Base-by-base conservation (phyloP, 352 stramenopile species). In the Plasmopara viticola region DNA sequence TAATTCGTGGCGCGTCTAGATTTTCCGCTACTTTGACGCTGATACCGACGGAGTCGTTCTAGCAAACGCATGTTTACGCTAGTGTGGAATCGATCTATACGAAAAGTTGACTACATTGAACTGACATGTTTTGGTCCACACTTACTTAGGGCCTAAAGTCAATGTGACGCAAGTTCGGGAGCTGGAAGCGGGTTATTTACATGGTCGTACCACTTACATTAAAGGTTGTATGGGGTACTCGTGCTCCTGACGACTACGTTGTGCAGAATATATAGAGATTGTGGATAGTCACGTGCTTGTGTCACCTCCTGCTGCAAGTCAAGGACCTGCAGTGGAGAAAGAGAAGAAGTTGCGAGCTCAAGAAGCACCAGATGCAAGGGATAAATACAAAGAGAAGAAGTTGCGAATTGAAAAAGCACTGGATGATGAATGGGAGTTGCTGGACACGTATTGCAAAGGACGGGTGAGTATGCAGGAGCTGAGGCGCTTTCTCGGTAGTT, bases 21-120 rank as follows among this genome's bases (percentile, higher is more conserved):
- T 90, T 44, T 90, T 90, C 49, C 67, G 74, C 20, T 90, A 71
- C 66, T 87, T 86, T 47, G 79, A 87, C 58, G 84, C 76, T 15
- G 70, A 87, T 59, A 58, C 56, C 40, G 72, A 87, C 28, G 79
- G 79, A 33, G 74, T 67, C 17, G 62, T 90, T 33, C 73, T 68
- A 15, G 66, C 79, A 4, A 55, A 67, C 70, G 76, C 15, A 84
- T 87, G 52, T 86, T 90, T 41, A 58, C 66, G 4, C 55, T 90
- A 47, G 78, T 89, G 46, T 30, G 48, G 17, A 29, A 9, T 28
- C 47, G 13, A 39, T 6, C 1, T 37, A 0, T 8, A 33, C 5
- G 15, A 6, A 5, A n/a, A 39, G n/a, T 40, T 8, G 1, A 35
- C 41, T 29, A 25, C 2, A 34, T 9, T 14, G 20, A 46, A 17